Conservation (phyloP, 768 basidiomycete species). For the Macrocybe gigantea region DNA sequence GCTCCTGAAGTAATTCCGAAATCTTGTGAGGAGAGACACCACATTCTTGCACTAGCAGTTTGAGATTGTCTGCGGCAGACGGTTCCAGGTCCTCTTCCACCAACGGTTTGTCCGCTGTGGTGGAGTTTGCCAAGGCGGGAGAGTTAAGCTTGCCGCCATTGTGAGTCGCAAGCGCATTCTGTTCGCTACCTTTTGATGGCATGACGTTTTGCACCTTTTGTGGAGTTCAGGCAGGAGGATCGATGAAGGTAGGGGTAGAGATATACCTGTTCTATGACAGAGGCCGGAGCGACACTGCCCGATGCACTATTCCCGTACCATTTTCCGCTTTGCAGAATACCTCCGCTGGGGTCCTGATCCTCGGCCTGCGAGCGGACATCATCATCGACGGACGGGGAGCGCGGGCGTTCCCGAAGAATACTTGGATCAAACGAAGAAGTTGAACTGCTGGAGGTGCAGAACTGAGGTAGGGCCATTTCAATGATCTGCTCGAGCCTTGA, state of each 20-base stretch:
- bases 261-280: conserved; percentile 72
- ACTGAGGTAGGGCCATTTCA: conserved; percentile 75
- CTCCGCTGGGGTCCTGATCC: conserved; percentile 71
- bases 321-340: conserved; percentile 76
- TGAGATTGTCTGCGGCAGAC: conserved; percentile 75
- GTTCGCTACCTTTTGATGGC: too few relatives aligned
- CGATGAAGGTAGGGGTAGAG: conserved; percentile 1
- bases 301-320: conserved; percentile 85
- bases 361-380: conserved; percentile 69
- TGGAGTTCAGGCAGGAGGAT: conserved; percentile 9
- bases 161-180: too few relatives aligned
- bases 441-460: conserved; percentile 40
- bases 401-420: conserved; percentile 27
- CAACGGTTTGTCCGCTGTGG: conserved; percentile 9
- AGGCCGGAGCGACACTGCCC: conserved; percentile 75
- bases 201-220: not conserved
- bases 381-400: conserved; percentile 57
- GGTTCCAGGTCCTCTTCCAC: conserved; percentile 42
- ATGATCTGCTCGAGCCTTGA: conserved; percentile 77
- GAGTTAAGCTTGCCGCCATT: not conserved
- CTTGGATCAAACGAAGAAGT: conserved; percentile 21
- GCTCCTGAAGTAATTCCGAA: conserved; percentile 80
- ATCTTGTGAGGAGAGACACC: conserved; percentile 90
- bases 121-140: conserved; percentile 1
- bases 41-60: conserved; percentile 85